Conservation (phyloP, 306 rosid species). For the Vachellia pachyceras region DNA sequence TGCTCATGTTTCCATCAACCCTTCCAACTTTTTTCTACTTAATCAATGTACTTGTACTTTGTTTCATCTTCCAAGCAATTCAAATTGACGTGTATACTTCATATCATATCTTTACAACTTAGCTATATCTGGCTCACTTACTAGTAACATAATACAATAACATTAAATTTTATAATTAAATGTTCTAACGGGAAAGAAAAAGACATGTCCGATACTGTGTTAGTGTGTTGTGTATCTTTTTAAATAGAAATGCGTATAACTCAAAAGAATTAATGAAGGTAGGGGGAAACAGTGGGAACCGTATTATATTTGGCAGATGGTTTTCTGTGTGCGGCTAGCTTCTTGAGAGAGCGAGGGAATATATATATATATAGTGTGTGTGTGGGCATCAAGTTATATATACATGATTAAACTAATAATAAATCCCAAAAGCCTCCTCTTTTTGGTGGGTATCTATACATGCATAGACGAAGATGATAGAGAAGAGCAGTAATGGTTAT, state of each 20-base stretch:
- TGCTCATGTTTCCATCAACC: not conserved
- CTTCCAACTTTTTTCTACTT: not conserved
- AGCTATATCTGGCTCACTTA: not conserved
- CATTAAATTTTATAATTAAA: not conserved
- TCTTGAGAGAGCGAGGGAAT: not conserved
- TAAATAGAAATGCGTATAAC: not conserved
- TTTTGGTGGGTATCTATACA: too few species aligned
- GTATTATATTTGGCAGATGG: not conserved
- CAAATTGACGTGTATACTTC: not conserved
- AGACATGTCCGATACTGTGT: not conserved
- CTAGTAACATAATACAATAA: not conserved
- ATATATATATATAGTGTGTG: not conserved
- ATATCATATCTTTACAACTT: not conserved
- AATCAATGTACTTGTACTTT: not conserved
- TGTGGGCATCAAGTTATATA: not conserved
- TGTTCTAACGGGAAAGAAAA: not conserved
- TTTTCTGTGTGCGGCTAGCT: slow-evolving; percentile 32
- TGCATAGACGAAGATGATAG: not conserved
- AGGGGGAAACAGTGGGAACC: not conserved
- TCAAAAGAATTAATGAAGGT: not conserved
- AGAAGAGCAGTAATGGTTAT: not conserved
- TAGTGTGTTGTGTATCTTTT: not conserved
- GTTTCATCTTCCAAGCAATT: slow-evolving; percentile 6
- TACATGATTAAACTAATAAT: not conserved
- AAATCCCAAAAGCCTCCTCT: not conserved